Conservation (phyloP, 768 basidiomycete genomes). For the Boletales sp. region DNA sequence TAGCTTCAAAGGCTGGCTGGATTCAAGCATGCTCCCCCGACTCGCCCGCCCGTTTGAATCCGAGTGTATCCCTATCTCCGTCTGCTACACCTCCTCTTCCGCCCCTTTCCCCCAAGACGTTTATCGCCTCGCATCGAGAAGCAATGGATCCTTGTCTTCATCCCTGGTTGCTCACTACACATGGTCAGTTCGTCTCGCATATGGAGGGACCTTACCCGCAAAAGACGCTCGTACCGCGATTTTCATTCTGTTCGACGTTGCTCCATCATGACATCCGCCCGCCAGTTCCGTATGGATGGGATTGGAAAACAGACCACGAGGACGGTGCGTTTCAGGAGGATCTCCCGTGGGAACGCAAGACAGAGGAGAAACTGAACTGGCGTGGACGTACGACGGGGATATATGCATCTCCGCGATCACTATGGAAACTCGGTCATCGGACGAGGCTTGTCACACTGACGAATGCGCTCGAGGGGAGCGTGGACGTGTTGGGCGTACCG, state of each 20-base stretch:
- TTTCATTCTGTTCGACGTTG: conserved; percentile 47
- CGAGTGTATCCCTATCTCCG: conserved; percentile 24
- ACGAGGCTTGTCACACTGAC: conserved; percentile 42
- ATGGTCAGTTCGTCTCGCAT: conserved; percentile 52
- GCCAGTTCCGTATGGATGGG: conserved; percentile 46
- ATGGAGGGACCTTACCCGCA: conserved; percentile 45
- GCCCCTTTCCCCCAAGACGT: conserved; percentile 18
- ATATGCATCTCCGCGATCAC: conserved; percentile 33
- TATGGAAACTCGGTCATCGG: conserved; percentile 53
- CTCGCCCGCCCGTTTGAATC: conserved; percentile 21
- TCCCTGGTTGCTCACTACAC: conserved; percentile 34
- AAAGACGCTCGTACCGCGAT: conserved; percentile 43
- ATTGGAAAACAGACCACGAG: conserved; percentile 21
- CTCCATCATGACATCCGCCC: conserved; percentile 57
- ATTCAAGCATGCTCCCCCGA: conserved; percentile 16
- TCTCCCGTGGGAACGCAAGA: conserved; percentile 62
- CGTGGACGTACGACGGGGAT: conserved; percentile 74
- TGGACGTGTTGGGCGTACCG: conserved; percentile 31
- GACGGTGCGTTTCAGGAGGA: conserved; percentile 42
- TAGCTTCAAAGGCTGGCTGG: conserved; percentile 25
- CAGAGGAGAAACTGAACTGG: conserved; percentile 64
- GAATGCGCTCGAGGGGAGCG: conserved; percentile 39
- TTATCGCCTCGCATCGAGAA: conserved; percentile 34
- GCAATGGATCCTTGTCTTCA: conserved; percentile 38
- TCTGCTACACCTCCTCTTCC: neutral